Evolutionary conservation across 257 asterid species (phyloP), one percentile per base, ranked within the genome.

Genomic region (Ajuga chamaepitys): DNA sequence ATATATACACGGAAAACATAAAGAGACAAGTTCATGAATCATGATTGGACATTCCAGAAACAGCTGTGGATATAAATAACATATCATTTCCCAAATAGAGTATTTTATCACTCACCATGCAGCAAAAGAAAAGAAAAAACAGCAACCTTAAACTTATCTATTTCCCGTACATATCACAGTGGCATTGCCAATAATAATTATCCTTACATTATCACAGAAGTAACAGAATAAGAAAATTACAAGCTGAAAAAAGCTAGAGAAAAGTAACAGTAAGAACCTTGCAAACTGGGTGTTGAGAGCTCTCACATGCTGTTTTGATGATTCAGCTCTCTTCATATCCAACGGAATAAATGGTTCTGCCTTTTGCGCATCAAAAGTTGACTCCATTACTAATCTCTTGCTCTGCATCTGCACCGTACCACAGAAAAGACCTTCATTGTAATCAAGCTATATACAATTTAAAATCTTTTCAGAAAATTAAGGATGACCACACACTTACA

Each of bases 251-350:
- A 47, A 14, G 13, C 48, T 52, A 48, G 2, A 18, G 10, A 53
- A 14, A 59, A 20, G 14, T 9, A 22, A 59, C 26, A 48, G 38
- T 45, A 45, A 67, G 51, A 60, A 93, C 96, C 96, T 89, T 62
- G 97, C 97, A 58, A 89, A 93, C 67, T 93, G 96, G 42, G 81
- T 80, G 79, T 93, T 89, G 76, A 89, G 97, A 77, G 96, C 99
- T 86, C 89, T 87, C 77, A 88, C 97, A 70, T 93, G 95, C 84
- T 81, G 95, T 69, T 80, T 85, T 34, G 96, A 93, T 64, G 89
- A 84, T 68, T 93, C 95, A 55, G 97, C 96, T 64, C 95, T 77
- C 83, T 78, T 75, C 80, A 47, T 62, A 76, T 88, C 95, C 82
- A 86, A 78, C 30, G 81, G 85, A 34, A 74, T 58, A 10, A 90